Percentiles rank a stretch among this genome's conserved stretches.
phyloP scores from a whole-genome alignment of 2,329 filamentous ascomycete species.

The Cladosporium cucumerinum region DNA sequence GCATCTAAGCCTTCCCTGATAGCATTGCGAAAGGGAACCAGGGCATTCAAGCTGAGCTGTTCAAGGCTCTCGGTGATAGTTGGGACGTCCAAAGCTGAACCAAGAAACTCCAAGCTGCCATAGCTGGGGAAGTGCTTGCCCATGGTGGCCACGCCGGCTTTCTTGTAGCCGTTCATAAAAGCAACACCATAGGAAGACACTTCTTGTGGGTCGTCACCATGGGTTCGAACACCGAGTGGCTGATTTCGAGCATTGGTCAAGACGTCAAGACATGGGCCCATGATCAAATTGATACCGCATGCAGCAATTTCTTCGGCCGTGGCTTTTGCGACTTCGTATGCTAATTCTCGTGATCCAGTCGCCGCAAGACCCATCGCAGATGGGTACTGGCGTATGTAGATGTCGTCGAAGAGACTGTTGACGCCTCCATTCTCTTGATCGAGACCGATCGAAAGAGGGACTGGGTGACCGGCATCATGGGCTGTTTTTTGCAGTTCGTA shows the following conservation, averaged over 20 bases:
- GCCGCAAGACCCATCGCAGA: constrained; percentile 97
- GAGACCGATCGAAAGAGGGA: constrained; percentile 83
- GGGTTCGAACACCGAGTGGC: constrained; percentile 82
- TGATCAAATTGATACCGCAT: constrained; percentile 92
- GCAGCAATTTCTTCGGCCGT: constrained; percentile 89
- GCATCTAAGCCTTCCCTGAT: constrained; percentile 82
- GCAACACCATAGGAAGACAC: constrained; percentile 90
- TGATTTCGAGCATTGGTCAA: constrained; percentile 90
- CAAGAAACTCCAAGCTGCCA: constrained; percentile 89
- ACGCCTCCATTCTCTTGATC: constrained; percentile 98
- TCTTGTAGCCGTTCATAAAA: constrained; percentile 87
- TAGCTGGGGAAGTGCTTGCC: constrained; percentile 98
- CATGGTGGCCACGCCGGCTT: constrained; percentile 82
- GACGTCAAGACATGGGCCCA: constrained; percentile 90
- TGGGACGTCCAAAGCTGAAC: constrained; percentile 85
- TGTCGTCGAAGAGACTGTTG: constrained; percentile 93
- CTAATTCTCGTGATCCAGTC: constrained; percentile 77
- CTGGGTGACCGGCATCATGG: constrained; percentile 81
- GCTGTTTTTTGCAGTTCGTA: constrained; percentile 92
- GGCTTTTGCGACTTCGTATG: constrained; percentile 86
- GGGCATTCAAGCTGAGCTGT: constrained; percentile 83
- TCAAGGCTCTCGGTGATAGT: constrained; percentile 94
- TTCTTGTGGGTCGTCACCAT: constrained; percentile 90
- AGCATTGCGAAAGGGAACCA: constrained; percentile 88
- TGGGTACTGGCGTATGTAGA: constrained; percentile 93